Base-by-base conservation (phyloP, 345 rosid genomes). In the Dipteronia dyeriana region DNA sequence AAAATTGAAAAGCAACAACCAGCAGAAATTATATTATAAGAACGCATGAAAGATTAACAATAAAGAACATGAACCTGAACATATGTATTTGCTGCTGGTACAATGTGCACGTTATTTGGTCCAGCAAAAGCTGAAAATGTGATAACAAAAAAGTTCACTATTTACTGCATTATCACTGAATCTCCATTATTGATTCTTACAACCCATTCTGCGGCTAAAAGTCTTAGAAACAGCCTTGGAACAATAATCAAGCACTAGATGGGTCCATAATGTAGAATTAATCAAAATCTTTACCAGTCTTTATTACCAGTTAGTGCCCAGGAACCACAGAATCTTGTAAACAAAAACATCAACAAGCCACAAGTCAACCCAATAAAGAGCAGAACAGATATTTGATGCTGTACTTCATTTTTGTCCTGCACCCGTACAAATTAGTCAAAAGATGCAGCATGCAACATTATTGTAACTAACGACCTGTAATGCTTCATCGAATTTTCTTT, bases 41-140 rank as follows among this genome's bases (percentile, higher is more conserved):
- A 60, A 72, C 7, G 59, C 22, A 71, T 12, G 39, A 78, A 39
- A 25, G 66, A n/a, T 66, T 54, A 5, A 25, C 7, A 68, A 74
- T 68, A n/a, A 60, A 73, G 76, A 19, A 53, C 8, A 74, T 56
- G 47, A 77, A 94, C 98, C 97, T 91, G 95, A 84, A 95, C 86
- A 74, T 95, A 95, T 78, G 86, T 83, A 79, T 91, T 90, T 43
- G 98, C 97, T 76, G 95, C 93, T 75, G 95, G 93, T 51, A 93
- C 84, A 81, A 93, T 81, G 65, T 91, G 91, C 59, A 77, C 87
- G 83, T 90, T 93, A 62, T 88, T 91, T 34, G 94, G 80, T 67
- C 99, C 93, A 0, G 92, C 81, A 78, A 95, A 95, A 79, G 91
- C 99, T 95, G 92, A 83, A 84, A 84, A 54, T 19, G 49, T 20